These are phyloP conservation scores for Puccinia hordei DNA, from an alignment of 1,284 basidiomycete genomes.

Conservation along the genomic window DNA sequence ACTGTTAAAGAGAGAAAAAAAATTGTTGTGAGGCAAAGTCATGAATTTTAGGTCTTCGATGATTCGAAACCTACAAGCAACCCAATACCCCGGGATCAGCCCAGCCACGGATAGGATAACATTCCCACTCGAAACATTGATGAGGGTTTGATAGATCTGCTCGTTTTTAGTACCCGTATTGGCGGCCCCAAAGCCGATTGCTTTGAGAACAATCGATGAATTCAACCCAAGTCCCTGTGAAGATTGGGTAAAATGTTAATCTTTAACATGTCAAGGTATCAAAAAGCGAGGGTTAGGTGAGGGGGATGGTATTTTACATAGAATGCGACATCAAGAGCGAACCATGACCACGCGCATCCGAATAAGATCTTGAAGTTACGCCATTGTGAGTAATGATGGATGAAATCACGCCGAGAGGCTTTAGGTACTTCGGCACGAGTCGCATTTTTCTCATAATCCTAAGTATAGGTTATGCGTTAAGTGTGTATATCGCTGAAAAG, in stretches of 20 bases:
- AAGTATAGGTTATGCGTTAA: conserved; percentile 53
- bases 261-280: background rate
- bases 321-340: conserved; percentile 70
- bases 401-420: conserved; percentile 53
- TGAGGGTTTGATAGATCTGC: conserved; percentile 60
- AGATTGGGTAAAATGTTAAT: conserved; percentile 2
- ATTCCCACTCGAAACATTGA: conserved; percentile 62
- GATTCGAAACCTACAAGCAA: conserved; percentile 59
- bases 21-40: conserved; percentile 51
- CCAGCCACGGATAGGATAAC: conserved; percentile 69
- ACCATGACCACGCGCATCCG: conserved; percentile 57
- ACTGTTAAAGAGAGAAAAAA: conserved; percentile 56
- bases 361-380: conserved; percentile 54
- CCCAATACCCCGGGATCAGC: conserved; percentile 75
- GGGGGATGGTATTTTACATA: conserved; percentile 61
- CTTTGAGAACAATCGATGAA: conserved; percentile 67
- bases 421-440: conserved; percentile 53
- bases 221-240: conserved; percentile 73
- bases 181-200: conserved; percentile 63
- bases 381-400: conserved; percentile 57
- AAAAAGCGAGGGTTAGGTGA: no score
- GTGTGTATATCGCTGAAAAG: conserved; percentile 62
- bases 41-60: background rate
- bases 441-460: conserved; percentile 62
- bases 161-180: conserved; percentile 59